Evolutionary conservation across 2,329 filamentous ascomycete species (phyloP), one percentile per base, ranked within the genome.

Genomic region (Trichoderma sp.): DNA sequence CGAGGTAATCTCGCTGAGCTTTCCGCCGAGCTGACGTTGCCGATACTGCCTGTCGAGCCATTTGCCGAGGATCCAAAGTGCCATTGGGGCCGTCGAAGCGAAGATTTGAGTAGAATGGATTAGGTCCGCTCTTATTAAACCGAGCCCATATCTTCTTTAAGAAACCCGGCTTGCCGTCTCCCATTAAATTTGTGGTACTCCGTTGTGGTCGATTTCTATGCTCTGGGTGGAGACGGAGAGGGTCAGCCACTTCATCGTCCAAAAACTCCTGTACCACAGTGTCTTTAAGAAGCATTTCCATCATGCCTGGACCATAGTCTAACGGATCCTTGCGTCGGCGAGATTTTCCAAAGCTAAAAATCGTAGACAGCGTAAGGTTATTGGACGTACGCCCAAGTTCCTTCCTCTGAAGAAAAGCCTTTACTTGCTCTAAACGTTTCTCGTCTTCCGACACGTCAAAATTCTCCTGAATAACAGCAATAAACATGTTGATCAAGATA

Each of bases 391-490:
- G 87, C 29, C 91, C 92, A 37, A 97, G 84, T 75, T 98, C 94
- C 77, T 95, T 96, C 74, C 94, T 90, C 76, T 97, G 93, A 56
- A 99, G 83, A 75, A 98, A 99, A 1, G 95, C 93, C 76, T 94
- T 95, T 71, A 99, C 94, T 81, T 99, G 96, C 78, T 98, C 93
- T 71, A 98, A 82, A 24, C 96, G 93, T 81, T 99, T 99, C 79
- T 98, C 94, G 77, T 99, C 96, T 78, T 99, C 96, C 4, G 94
- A 97, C 31, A 99, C 94, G 81, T 99, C 96, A 78, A 99, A 99
- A 76, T 97, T 99, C 78, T 99, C 96, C 79, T 99, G 96, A 73
- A 99, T 99, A 82, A 99, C 96, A 85, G 96, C 96, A 92, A 99
- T 98, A 84, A 99, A 99, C 96, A 99, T 99, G 77, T 98, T 99